These are phyloP conservation scores for Boletellus sp. DNA, from an alignment of 768 basidiomycete species.

Conservation along the genomic window DNA sequence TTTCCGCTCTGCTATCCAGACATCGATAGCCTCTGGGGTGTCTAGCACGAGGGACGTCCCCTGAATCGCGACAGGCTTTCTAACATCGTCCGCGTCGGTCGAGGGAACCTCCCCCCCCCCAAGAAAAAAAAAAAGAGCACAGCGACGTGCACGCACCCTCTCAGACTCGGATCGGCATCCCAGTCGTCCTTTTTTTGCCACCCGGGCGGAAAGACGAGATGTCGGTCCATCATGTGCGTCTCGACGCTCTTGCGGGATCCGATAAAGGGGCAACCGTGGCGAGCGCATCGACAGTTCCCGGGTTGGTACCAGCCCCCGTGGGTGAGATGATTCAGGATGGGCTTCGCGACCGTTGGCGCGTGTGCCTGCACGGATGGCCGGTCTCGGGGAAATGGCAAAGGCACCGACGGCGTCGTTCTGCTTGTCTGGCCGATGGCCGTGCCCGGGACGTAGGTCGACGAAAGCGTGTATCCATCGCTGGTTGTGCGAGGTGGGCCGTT, in stretches of 20 bases:
- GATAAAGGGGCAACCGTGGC: conserved; percentile 61
- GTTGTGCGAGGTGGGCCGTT: conserved; percentile 22
- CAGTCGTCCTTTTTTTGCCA: conserved; percentile 66
- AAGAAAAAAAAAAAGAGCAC: neutral
- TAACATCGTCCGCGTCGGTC: conserved; percentile 28
- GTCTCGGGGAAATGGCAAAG: neutral
- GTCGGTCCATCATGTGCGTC: conserved; percentile 86
- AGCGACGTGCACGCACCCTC: conserved; percentile 49
- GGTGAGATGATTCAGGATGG: conserved; percentile 17
- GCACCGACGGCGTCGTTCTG: neutral
- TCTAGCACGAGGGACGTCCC: conserved; percentile 78
- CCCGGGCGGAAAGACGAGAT: conserved; percentile 74
- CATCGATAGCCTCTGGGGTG: conserved; percentile 74
- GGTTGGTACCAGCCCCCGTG: conserved; percentile 55
- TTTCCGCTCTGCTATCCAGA: conserved; percentile 88
- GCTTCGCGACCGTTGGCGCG: conserved; percentile 6
- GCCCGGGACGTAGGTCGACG: conserved; percentile 36
- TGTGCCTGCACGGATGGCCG: conserved; percentile 1
- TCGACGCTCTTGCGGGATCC: conserved; percentile 72
- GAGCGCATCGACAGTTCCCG: conserved; percentile 57
- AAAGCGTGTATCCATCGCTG: conserved; percentile 36
- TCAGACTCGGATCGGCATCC: conserved; percentile 81
- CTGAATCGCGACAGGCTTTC: conserved; percentile 69
- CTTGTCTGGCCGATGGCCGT: neutral
- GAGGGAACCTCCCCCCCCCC: conserved; percentile 1